Evolutionary conservation across 2,329 filamentous ascomycete genomes (phyloP), one percentile per base, ranked within the genome.

Genomic region (Colletotrichum plurivorum): DNA sequence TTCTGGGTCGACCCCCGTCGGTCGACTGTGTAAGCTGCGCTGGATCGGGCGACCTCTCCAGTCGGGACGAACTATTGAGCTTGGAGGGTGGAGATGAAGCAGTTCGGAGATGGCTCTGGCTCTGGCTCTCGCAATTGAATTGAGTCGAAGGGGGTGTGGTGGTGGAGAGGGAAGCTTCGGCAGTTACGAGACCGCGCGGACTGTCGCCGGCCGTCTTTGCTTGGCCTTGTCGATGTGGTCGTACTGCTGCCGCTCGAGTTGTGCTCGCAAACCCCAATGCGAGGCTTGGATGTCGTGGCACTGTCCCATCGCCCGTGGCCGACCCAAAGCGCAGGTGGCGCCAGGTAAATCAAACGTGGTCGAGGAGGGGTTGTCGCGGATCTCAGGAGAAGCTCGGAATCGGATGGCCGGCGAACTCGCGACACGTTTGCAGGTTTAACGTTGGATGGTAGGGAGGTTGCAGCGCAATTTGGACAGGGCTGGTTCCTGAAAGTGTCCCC

Each of bases 1-100:
- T 60, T 69, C 62, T 48, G 54, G 62, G 62, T 66, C 66, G 54
- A 60, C 36, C 66, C 66, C 66, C 66, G 66, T 69, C 62, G 41
- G 18, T 31, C 39, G 31, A 52, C 22, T 20, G n/a, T 27, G 45
- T 39, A 52, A 53, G 54, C 36, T 46, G 55, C 31, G 36, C 49
- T 59, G 61, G 27, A 67, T 69, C 51, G 55, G 59, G 62, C 62
- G 25, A 46, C 51, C 18, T 66, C 36, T 39, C 49, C 61, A 61
- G 55, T 61, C 57, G 55, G 67, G 67, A 69, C 67, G 67, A 69
- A 69, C 67, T 67, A 67, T 57, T 69, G 62, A 39, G 67, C 62
- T 61, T 69, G 45, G 62, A 36, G 18, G n/a, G 62, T 56, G 67
- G 62, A 61, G 49, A 66, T 60, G 62, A 61, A 22, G 55, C 51